A percentile compares a stretch with the other conserved stretches of the same genome.
These are phyloP conservation scores for Volvox carteri DNA, from an alignment of 163 green algal genomes.

Conservation along the genomic window DNA sequence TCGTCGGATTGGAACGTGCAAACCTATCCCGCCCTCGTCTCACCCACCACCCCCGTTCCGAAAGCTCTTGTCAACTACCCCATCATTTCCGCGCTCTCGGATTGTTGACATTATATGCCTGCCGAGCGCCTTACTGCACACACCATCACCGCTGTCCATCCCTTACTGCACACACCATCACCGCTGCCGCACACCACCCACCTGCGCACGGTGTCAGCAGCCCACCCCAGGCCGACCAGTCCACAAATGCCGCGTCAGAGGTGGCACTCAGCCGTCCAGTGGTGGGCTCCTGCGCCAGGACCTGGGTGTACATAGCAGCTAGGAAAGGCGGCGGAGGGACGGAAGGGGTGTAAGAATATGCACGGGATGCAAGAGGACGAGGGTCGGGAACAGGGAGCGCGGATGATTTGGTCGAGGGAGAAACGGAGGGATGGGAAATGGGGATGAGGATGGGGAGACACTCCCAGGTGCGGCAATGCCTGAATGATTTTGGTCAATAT, in stretches of 20 bases:
- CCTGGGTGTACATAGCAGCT: constrained; percentile 20
- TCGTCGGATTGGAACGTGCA: too few species aligned
- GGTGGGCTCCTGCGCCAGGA: neutral
- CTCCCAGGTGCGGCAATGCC: too few species aligned
- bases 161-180: too few species aligned
- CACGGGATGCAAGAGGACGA: neutral
- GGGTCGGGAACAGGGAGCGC: neutral
- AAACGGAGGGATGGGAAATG: neutral
- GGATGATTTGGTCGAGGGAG: neutral
- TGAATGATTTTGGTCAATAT: too few species aligned
- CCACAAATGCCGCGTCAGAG: constrained; percentile 25
- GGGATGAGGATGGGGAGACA: neutral
- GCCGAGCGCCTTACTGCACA: too few species aligned
- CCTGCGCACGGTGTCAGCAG: constrained; percentile 68
- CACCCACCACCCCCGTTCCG: too few species aligned
- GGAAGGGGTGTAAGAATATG: neutral
- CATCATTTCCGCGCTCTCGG: too few species aligned
- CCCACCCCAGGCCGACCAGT: constrained; percentile 69
- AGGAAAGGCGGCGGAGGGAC: neutral
- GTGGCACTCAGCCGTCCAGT: neutral
- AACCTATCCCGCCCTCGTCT: too few species aligned
- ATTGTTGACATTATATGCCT: too few species aligned
- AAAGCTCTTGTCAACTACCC: neutral
- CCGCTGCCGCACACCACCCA: neutral
- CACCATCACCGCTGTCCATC: too few species aligned